Evolutionary conservation across 371 early-diverging fungal genomes (phyloP), one percentile per base, ranked within the genome.

Genomic region (Phascolomyces articulosus): DNA sequence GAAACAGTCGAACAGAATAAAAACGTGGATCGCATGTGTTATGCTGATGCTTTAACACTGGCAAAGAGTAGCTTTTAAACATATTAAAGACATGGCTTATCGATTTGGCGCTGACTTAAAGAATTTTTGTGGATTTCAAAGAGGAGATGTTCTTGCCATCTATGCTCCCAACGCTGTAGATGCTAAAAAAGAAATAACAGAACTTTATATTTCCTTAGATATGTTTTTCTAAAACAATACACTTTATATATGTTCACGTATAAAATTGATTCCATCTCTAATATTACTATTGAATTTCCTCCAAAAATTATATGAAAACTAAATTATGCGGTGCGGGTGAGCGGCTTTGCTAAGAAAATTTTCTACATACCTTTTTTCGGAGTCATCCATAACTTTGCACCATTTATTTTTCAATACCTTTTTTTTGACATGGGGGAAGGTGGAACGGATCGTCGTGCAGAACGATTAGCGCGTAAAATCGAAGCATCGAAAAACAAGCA

Each of bases 31-130:
- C 58, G 34, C 7, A 20, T 40, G 1, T 58, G 58, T 27, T 79
- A 85, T n/a, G 77, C 91, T 49, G 90, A 93, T 67, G 87, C 82
- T 31, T 58, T 70, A 38, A 84, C 86, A n/a, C n/a, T 1, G 80
- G 78, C 0, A 67, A 79, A 40, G 68, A 72, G 15, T 55, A 55
- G 87, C 93, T 11, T 89, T 86, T 68, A 84, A 78, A n/a, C 83
- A 91, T 53, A 67, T 93, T 24, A 80, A 83, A 48, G 61, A 73
- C n/a, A 23, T 41, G 40, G 24, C 44, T 10, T 34, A 31, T 41
- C 40, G 34, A 13, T 58, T 58, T 40, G 58, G 40, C 21, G 58
- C 58, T 26, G 58, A 40, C 13, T 40, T 58, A 4, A 38, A 58
- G 16, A 40, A 58, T 27, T 38, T 58, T 1, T 58, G 34, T 41